A percentile compares a stretch with the other conserved stretches of the same genome.
These are phyloP conservation scores for Xylariomycetidae sp. DNA, from an alignment of 2,329 filamentous ascomycete species.

Conservation along the genomic window DNA sequence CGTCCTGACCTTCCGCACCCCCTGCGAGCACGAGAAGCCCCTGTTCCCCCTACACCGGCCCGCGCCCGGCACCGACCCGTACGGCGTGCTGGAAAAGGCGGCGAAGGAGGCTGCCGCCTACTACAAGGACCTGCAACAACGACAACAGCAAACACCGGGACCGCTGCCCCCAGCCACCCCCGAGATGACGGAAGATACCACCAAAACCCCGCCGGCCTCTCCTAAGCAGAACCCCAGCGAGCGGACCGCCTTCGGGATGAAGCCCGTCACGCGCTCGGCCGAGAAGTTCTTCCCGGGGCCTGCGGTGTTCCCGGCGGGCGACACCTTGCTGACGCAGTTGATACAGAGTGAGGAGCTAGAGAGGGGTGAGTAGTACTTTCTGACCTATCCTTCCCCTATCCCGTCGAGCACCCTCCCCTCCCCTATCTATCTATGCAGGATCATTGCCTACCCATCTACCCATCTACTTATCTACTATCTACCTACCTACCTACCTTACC, in stretches of 20 bases:
- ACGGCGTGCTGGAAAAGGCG: too few relatives aligned
- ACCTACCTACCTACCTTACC: too few relatives aligned
- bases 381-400: neutral
- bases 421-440: too few relatives aligned
- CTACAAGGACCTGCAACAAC: neutral
- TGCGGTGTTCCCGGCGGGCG: slow-evolving; percentile 30
- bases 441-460: too few relatives aligned
- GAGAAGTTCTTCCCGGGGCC: slow-evolving; percentile 24
- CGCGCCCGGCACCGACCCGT: slow-evolving; percentile 3
- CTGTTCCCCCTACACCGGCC: slow-evolving; percentile 6
- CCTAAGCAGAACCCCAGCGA: too few relatives aligned
- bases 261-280: too few relatives aligned
- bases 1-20: slow-evolving; percentile 17
- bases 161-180: neutral
- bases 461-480: too few relatives aligned
- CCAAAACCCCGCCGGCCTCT: too few relatives aligned
- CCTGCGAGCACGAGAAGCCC: slow-evolving; percentile 6
- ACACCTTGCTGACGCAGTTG: slow-evolving; percentile 30
- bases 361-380: slow-evolving; percentile 15
- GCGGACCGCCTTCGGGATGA: too few relatives aligned
- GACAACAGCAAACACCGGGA: neutral
- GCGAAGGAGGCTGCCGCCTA: too few relatives aligned
- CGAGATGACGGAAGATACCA: too few relatives aligned
- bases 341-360: slow-evolving; percentile 20
- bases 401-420: neutral